Conservation (phyloP, 768 basidiomycete species). For the Pholiota molesta region DNA sequence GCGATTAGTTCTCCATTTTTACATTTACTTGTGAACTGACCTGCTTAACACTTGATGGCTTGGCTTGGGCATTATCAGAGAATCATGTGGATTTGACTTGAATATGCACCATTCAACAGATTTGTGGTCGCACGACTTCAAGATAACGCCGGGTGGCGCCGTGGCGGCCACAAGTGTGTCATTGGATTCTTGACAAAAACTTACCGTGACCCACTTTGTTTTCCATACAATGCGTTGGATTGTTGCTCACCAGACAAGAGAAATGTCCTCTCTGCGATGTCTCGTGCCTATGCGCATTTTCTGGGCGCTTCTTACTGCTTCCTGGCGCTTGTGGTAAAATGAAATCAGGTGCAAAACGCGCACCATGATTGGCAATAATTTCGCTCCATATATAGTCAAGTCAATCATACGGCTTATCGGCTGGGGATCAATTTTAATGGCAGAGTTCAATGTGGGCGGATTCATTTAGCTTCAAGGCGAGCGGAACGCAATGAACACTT, state of each 20-base stretch:
- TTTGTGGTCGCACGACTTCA: background rate
- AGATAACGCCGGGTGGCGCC: background rate
- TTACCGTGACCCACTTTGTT: background rate
- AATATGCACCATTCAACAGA: background rate
- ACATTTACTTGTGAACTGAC: background rate
- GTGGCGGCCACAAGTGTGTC: background rate
- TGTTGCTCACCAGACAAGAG: no score
- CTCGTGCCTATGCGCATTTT: no score
- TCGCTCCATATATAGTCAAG: background rate
- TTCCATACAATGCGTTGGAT: background rate
- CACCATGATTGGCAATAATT: background rate
- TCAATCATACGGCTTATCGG: background rate
- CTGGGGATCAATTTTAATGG: background rate
- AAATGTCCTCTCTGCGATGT: no score
- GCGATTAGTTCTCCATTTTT: background rate
- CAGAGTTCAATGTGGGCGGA: no score
- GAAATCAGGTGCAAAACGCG: background rate
- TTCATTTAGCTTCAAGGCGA: no score
- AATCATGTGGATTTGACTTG: background rate
- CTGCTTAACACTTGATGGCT: background rate
- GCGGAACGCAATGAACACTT: no score
- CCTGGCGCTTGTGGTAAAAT: background rate
- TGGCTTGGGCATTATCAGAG: background rate
- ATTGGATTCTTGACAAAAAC: background rate
- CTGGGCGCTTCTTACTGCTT: background rate